A percentile compares a stretch with the other conserved stretches of the same genome.
phyloP scores from a whole-genome alignment of 2,329 filamentous ascomycete genomes.

The Cytospora leucostoma region DNA sequence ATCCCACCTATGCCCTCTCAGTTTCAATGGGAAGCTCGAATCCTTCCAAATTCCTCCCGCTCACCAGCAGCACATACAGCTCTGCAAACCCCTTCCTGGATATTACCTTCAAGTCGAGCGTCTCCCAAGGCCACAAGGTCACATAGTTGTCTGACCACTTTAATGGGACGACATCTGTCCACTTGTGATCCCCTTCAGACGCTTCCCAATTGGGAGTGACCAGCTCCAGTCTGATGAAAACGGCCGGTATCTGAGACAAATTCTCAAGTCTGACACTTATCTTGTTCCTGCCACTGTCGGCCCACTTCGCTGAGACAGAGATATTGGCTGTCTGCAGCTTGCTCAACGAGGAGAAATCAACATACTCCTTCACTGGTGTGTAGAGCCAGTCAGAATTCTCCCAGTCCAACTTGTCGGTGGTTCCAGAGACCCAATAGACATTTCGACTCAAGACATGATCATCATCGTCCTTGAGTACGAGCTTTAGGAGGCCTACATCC shows the following conservation, averaged over 20 bases:
- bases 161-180: conserved; percentile 51
- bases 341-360: conserved; percentile 49
- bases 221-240: conserved; percentile 57
- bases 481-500: conserved; percentile 52
- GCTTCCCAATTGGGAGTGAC: conserved; percentile 42
- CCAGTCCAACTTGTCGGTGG: conserved; percentile 56
- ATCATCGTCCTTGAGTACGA: conserved; percentile 46
- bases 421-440: conserved; percentile 58
- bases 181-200: background rate
- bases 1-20: too few relatives aligned
- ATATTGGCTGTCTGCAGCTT: conserved; percentile 43
- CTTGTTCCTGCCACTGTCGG: conserved; percentile 18
- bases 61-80: background rate
- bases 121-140: conserved; percentile 60
- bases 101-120: conserved; percentile 41
- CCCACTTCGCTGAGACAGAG: conserved; percentile 32
- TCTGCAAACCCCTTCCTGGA: conserved; percentile 14
- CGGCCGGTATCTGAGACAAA: conserved; percentile 51
- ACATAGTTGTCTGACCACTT: conserved; percentile 66
- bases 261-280: conserved; percentile 52
- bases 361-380: conserved; percentile 56
- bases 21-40: background rate
- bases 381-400: conserved; percentile 57
- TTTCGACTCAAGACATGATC: conserved; percentile 51
- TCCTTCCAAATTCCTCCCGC: background rate